These are phyloP conservation scores for Podospora tetraspora DNA, from an alignment of 495 filamentous ascomycete genomes.

Conservation along the genomic window DNA sequence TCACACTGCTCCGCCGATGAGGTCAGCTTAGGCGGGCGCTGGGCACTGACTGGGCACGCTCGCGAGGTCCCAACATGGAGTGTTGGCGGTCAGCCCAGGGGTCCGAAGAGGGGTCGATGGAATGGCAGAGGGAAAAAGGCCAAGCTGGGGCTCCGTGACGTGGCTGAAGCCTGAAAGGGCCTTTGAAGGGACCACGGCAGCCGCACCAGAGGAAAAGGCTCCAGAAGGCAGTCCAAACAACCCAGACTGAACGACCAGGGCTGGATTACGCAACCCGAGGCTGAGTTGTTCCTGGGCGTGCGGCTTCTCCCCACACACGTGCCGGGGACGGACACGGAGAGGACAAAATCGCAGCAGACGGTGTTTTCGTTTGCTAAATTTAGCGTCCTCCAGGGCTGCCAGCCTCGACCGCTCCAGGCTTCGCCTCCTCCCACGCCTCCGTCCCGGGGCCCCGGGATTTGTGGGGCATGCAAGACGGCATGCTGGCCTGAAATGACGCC, in stretches of 20 bases:
- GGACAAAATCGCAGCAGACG: background rate
- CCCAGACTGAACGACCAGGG: background rate
- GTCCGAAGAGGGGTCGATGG: background rate
- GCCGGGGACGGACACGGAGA: background rate
- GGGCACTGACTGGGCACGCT: background rate
- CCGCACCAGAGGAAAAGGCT: background rate
- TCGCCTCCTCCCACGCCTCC: background rate
- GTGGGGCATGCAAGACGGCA: background rate
- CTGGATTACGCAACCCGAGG: background rate
- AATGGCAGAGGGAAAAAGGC: background rate
- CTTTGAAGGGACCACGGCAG: background rate
- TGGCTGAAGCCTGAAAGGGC: background rate
- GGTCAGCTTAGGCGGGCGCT: background rate
- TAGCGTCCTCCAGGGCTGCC: background rate
- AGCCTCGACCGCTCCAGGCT: background rate
- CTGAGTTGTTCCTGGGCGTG: background rate
- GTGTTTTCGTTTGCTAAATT: background rate
- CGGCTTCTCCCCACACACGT: background rate
- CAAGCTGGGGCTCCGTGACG: background rate
- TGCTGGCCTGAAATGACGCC: background rate
- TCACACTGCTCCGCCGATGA: background rate
- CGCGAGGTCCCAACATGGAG: background rate
- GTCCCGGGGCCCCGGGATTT: background rate
- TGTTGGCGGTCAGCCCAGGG: background rate
- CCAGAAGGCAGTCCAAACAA: background rate